Conservation (phyloP, 192 early-diverging fungal species). For the Entomortierella beljakovae region DNA sequence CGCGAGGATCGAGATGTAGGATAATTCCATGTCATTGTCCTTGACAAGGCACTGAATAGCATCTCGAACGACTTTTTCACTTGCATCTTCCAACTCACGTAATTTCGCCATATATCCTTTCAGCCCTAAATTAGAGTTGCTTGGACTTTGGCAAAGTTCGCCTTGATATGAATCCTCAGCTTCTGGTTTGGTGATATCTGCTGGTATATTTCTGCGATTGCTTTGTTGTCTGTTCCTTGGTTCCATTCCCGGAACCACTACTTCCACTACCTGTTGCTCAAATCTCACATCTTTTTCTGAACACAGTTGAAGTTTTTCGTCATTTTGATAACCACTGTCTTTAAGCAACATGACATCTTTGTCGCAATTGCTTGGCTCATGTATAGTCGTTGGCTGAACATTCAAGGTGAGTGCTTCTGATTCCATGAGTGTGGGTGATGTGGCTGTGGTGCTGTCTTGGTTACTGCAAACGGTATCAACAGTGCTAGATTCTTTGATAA, state of each 20-base stretch:
- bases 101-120: not conserved
- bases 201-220: not conserved
- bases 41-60: constrained; percentile 28
- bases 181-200: not conserved
- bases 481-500: too few species aligned
- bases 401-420: too few species aligned
- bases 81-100: constrained; percentile 2
- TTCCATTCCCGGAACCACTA: not conserved
- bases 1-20: constrained; percentile 36
- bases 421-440: too few species aligned
- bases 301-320: too few species aligned
- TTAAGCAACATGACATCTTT: too few species aligned
- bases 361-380: too few species aligned
- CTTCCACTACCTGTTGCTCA: too few species aligned
- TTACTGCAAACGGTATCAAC: too few species aligned
- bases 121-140: not conserved
- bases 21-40: constrained; percentile 25
- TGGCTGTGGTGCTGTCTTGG: too few species aligned
- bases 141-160: not conserved
- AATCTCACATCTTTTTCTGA: too few species aligned
- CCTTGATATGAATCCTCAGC: not conserved
- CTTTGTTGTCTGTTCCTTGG: not conserved
- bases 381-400: too few species aligned
- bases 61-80: not conserved
- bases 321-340: too few species aligned